Evolutionary conservation across 2,329 filamentous ascomycete species (phyloP), one percentile per base, ranked within the genome.

Genomic region (Clonostachys rhizophaga): DNA sequence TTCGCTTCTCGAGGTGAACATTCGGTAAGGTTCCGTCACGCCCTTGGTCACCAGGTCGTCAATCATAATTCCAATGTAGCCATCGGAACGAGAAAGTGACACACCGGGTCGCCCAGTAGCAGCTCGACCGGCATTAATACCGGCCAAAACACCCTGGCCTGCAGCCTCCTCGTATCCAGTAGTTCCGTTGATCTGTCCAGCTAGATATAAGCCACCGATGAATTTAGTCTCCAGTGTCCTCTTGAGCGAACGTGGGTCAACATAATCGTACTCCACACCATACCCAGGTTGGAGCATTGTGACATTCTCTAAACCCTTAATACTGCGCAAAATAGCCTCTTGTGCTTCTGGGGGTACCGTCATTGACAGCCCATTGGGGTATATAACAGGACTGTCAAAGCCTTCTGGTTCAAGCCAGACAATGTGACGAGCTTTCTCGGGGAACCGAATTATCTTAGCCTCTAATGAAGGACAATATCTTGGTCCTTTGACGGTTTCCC

Each of bases 51-150:
- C 85, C 36, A 99, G 81, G 63, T 99, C 94, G 66, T 99, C 94
- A 58, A 99, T 91, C 91, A 99, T 96, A 69, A 99, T 87, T 55
- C 94, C 94, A 59, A 99, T 97, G 65, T 96, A 99, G 12, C 90
- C 91, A 64, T 99, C 92, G 2, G 87, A 85, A 53, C 94, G 80
- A 8, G 84, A 84, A 33, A 99, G 71, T 0, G 79, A 79, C 50
- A 95, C 75, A 0, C 83, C 77, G 2, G 74, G 65, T 49, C 86
- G 81, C 2, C 79, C 79, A 50, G 81, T 78, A 0, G 91, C 82
- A 2, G 84, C 78, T n/a, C 94, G 79, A 3, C 92, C 94, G 1
- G 94, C 94, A 60, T 99, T 99, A 58, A 92, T 91, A 34, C 94
- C 94, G 0, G 94, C 94, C 13, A 99, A 72, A 42, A 99, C 78